Evolutionary conservation across 1,139 yeast genomes (phyloP).

Genomic region (Saccharomyces uvarum): DNA sequence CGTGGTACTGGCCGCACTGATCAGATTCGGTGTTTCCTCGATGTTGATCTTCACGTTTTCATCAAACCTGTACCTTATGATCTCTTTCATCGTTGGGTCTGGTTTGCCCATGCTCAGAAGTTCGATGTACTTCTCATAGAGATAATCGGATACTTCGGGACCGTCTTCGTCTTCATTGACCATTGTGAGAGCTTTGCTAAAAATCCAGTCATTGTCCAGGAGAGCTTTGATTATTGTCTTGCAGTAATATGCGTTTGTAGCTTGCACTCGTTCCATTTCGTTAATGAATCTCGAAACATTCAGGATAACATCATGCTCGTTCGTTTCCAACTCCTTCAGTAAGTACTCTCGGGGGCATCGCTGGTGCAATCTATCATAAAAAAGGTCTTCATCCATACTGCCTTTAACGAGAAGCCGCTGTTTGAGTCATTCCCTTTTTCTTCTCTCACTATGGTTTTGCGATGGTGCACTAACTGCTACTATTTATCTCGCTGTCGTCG

Average conservation of each 20-base stretch:
- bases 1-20: slow-evolving; percentile 73
- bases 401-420: neutral
- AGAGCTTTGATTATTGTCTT: slow-evolving; percentile 40
- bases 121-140: slow-evolving; percentile 46
- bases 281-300: slow-evolving; percentile 8
- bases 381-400: neutral
- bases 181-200: slow-evolving; percentile 14
- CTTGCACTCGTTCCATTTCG: slow-evolving; percentile 11
- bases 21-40: slow-evolving; percentile 54
- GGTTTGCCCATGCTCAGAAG: slow-evolving; percentile 38
- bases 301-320: slow-evolving; percentile 2
- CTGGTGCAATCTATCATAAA: slow-evolving; percentile 14
- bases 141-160: slow-evolving; percentile 34
- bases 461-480: neutral
- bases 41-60: slow-evolving; percentile 36
- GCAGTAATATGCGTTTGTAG: slow-evolving; percentile 44
- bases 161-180: slow-evolving; percentile 9
- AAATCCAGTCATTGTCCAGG: slow-evolving; percentile 23
- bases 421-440: neutral
- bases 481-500: neutral
- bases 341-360: slow-evolving; percentile 10
- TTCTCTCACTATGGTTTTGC: neutral
- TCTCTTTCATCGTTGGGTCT: slow-evolving; percentile 42
- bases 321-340: slow-evolving; percentile 6
- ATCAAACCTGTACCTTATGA: slow-evolving; percentile 40